Conservation (phyloP, 805 yeast genomes). For the Saturnispora halmiae region DNA sequence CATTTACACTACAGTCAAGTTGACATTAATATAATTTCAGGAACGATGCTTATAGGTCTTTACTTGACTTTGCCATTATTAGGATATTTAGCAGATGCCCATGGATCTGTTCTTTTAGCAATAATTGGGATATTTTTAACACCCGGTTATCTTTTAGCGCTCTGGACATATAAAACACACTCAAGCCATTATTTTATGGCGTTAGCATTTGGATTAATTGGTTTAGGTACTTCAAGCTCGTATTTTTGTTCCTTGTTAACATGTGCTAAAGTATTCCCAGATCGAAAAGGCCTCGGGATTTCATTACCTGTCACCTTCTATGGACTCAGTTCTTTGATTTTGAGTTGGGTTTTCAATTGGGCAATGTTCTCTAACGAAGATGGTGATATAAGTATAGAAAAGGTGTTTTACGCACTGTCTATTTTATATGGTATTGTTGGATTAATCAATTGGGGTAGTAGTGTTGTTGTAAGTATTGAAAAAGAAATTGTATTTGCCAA, state of each 20-base stretch:
- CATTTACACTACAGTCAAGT: conserved; percentile 56
- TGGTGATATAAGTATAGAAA: conserved; percentile 35
- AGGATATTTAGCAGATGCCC: conserved; percentile 78
- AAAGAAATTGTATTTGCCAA: conserved; percentile 36
- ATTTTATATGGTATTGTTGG: conserved; percentile 49
- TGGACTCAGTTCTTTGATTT: conserved; percentile 73
- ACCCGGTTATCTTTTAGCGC: conserved; percentile 57
- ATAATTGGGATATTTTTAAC: conserved; percentile 50
- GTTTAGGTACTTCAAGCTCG: conserved; percentile 63
- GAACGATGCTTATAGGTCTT: conserved; percentile 69
- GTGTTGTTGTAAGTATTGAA: conserved; percentile 54
- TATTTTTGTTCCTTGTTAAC: conserved; percentile 66
- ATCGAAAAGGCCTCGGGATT: conserved; percentile 68
- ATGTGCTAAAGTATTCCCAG: conserved; percentile 80
- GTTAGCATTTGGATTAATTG: conserved; percentile 48
- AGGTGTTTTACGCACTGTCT: conserved; percentile 46
- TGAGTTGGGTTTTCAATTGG: conserved; percentile 50
- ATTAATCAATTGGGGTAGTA: conserved; percentile 50
- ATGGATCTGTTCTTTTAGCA: conserved; percentile 70
- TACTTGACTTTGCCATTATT: conserved; percentile 74
- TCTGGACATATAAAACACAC: conserved; percentile 27
- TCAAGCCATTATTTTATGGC: conserved; percentile 33
- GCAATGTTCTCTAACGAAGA: conserved; percentile 27
- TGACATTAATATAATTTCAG: conserved; percentile 60
- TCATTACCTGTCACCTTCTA: conserved; percentile 83